Evolutionary conservation across 2,329 filamentous ascomycete species (phyloP).

Genomic region (Paraphoma sp.): DNA sequence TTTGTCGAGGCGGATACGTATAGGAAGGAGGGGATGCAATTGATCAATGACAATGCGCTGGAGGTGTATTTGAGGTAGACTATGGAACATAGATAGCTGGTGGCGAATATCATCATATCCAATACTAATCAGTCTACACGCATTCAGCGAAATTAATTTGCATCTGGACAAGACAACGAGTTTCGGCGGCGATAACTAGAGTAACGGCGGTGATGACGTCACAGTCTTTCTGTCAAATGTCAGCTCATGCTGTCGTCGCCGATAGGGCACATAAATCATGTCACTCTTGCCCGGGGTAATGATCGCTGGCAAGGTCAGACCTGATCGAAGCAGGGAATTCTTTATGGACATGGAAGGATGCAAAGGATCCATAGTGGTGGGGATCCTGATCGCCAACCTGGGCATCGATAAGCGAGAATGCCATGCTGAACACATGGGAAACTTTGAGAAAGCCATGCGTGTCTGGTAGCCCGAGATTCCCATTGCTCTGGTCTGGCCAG

Average conservation of each 20-base stretch:
- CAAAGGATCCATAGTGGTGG: background rate
- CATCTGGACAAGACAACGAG: no score
- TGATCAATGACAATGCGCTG: slow-evolving; percentile 45
- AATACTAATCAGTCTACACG: no score
- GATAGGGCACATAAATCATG: background rate
- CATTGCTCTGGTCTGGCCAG: background rate
- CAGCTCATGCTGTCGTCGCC: no score
- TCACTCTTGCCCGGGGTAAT: background rate
- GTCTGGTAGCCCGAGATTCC: background rate
- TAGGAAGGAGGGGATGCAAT: slow-evolving; percentile 52
- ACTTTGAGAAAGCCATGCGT: slow-evolving; percentile 1
- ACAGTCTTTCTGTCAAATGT: no score
- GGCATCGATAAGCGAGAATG: slow-evolving; percentile 21
- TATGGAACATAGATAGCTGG: no score
- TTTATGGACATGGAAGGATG: background rate
- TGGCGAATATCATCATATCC: no score
- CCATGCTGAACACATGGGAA: slow-evolving; percentile 13
- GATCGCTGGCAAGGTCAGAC: background rate
- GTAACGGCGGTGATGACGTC: background rate
- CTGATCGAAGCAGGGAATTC: slow-evolving; percentile 6
- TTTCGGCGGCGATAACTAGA: no score
- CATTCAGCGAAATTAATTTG: no score
- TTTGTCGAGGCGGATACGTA: slow-evolving; percentile 53
- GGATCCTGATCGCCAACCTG: slow-evolving; percentile 10
- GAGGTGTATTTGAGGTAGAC: slow-evolving; percentile 12